Evolutionary conservation across 306 rosid species (phyloP).

Genomic region (Quercus suber): DNA sequence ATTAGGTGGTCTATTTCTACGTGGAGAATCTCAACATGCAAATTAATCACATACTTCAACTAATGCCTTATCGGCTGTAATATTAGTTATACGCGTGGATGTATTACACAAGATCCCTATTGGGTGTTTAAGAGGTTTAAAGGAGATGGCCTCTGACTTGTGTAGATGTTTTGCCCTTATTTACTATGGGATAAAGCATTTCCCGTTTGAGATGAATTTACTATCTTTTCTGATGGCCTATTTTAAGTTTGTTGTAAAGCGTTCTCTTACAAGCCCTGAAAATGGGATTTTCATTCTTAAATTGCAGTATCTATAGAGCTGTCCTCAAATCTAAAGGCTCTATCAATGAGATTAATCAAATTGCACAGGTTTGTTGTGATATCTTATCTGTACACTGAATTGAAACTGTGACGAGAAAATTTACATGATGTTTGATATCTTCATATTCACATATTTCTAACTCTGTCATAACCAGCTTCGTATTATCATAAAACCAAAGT

Average conservation of each 20-base stretch:
- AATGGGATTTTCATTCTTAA: slow-evolving; percentile 22
- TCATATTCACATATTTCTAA: slow-evolving; percentile 30
- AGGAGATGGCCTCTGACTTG: not conserved
- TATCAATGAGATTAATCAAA: slow-evolving; percentile 83
- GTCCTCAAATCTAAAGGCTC: slow-evolving; percentile 77
- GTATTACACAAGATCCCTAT: not conserved
- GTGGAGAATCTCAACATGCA: not conserved
- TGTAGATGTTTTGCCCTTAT: not conserved
- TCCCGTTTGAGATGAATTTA: slow-evolving; percentile 10
- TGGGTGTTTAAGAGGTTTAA: not conserved
- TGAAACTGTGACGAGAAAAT: slow-evolving; percentile 16
- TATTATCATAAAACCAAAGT: slow-evolving; percentile 80
- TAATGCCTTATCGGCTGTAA: not conserved
- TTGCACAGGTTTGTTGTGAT: slow-evolving; percentile 79
- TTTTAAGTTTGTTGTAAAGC: slow-evolving; percentile 6
- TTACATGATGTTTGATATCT: slow-evolving; percentile 21
- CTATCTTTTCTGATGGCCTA: slow-evolving; percentile 14
- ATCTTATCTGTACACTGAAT: slow-evolving; percentile 21
- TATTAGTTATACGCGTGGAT: not conserved
- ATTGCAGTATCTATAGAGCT: slow-evolving; percentile 77
- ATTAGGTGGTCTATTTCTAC: not conserved
- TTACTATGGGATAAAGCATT: not conserved
- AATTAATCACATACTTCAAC: not conserved
- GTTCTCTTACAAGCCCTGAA: slow-evolving; percentile 11
- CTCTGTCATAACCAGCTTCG: slow-evolving; percentile 69